A percentile compares a stretch with the other conserved stretches of the same genome.
Evolutionary conservation across 1,284 basidiomycete species (phyloP).

Genomic region (Phlebopus sp.): DNA sequence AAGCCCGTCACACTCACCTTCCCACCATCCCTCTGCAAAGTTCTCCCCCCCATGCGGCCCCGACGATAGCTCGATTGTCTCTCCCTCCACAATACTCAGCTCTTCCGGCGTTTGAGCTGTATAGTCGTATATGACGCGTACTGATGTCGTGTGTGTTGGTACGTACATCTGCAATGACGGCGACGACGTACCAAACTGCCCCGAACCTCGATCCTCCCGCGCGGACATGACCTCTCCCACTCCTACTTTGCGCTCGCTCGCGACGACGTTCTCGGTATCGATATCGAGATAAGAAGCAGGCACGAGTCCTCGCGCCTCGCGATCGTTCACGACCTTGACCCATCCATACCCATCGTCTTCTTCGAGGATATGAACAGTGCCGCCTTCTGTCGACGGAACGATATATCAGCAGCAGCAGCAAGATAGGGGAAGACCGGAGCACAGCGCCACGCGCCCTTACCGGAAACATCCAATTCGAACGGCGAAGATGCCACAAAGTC

Average conservation of each 20-base stretch:
- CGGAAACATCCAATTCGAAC: constrained; percentile 67
- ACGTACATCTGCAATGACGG: constrained; percentile 10
- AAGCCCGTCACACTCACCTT: constrained; percentile 63
- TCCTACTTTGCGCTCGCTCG: too few relatives aligned
- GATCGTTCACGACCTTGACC: constrained; percentile 68
- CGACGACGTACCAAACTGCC: constrained; percentile 45
- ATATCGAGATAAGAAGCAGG: constrained; percentile 74
- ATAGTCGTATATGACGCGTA: constrained; percentile 71
- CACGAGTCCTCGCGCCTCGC: constrained; percentile 66
- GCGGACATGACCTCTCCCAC: constrained; percentile 14
- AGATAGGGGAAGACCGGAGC: too few relatives aligned
- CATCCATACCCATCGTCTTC: constrained; percentile 82
- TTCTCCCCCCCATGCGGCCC: constrained; percentile 58
- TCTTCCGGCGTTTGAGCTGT: constrained; percentile 67
- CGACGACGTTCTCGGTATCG: too few relatives aligned
- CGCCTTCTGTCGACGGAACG: constrained; percentile 60
- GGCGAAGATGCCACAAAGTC: constrained; percentile 70
- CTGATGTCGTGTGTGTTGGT: constrained; percentile 35
- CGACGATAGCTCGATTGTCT: constrained; percentile 59
- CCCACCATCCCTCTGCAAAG: constrained; percentile 80
- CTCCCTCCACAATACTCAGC: constrained; percentile 59
- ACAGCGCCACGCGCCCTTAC: too few relatives aligned
- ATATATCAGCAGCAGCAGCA: constrained; percentile 19
- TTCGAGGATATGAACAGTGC: constrained; percentile 60
- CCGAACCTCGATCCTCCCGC: constrained; percentile 29